Base-by-base conservation (phyloP, 1,139 yeast genomes). In the Lodderomyces pseudojiufengensis region DNA sequence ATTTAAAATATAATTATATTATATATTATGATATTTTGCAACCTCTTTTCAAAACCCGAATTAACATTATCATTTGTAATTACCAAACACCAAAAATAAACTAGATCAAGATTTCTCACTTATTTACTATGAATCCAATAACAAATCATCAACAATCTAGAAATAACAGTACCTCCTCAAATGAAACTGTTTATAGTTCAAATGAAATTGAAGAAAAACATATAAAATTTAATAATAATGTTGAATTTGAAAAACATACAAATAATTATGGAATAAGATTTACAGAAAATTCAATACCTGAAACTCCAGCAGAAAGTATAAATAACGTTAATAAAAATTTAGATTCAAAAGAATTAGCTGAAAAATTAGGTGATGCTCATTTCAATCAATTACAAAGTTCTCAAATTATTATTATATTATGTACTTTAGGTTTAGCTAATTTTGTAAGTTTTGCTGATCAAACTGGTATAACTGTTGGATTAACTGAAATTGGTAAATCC, bases 381-480 rank as follows among this genome's bases (percentile, higher is more conserved):
- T 45, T 54, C 44, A 65, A 65, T 37, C 44, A 61, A 7, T 45
- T 65, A 24, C 65, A 70, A 3, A 50, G 50, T 2, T 56, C 50
- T 32, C 54, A 60, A 38, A 53, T 67, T 11, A 41, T 67, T 2
- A 40, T 59, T 3, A 55, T 62, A 20, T 49, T 67, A 32, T 31
- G 42, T 8, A 52, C 57, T 4, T 48, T 63, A 38, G 51, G 65
- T 1, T 42, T 57, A 33, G 63, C 52, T 31, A 40, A 46, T 32
- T 40, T 56, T 35, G 47, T 50, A 3, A 50, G 61, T 3, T 62
- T 68, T 48, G 55, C 68, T 13, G 78, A 73, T 51, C 76, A 68
- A 48, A 65, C 70, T 0, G 62, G 73, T 21, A 57, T 69, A 21
- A 60, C 73, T 1, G 62, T 65, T 5, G 71, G 66, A 3, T 52